Conservation (phyloP, 2,329 filamentous ascomycete genomes). For the Neobulgaria alba region DNA sequence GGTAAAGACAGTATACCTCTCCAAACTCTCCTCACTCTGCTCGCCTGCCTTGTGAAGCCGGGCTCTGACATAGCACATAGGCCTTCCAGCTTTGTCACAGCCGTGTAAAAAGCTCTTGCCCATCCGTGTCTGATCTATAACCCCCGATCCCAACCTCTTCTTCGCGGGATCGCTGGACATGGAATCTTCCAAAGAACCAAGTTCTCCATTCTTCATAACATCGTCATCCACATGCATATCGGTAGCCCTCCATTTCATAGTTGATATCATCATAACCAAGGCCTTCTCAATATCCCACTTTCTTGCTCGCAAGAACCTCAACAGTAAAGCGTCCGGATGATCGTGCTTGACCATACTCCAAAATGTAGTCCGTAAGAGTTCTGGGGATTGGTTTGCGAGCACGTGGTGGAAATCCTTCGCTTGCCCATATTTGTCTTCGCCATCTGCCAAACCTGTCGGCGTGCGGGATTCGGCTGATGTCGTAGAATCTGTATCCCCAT, state of each 20-base stretch:
- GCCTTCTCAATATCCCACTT: constrained; percentile 96
- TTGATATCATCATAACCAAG: constrained; percentile 86
- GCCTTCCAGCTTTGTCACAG: constrained; percentile 71
- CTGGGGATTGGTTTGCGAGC: constrained; percentile 65
- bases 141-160: constrained; percentile 64
- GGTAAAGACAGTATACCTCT: constrained; percentile 84
- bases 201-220: constrained; percentile 71
- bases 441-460: constrained; percentile 28
- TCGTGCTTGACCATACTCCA: constrained; percentile 96
- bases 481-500: constrained; percentile 38
- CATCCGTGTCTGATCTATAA: constrained; percentile 74
- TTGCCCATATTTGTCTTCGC: constrained; percentile 88
- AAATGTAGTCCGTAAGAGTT: constrained; percentile 70
- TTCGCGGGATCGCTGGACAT: constrained; percentile 45
- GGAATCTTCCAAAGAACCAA: constrained; percentile 51
- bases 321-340: constrained; percentile 74
- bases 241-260: constrained; percentile 79
- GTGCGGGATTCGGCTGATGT: constrained; percentile 23
- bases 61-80: constrained; percentile 79
- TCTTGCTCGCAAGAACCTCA: constrained; percentile 78
- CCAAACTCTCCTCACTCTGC: constrained; percentile 72
- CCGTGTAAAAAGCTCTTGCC: constrained; percentile 94
- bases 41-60: constrained; percentile 75
- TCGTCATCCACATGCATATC: constrained; percentile 87
- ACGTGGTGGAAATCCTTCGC: constrained; percentile 79